Evolutionary conservation across 2,329 filamentous ascomycete species (phyloP).

Genomic region (Verticillium klebahnii): DNA sequence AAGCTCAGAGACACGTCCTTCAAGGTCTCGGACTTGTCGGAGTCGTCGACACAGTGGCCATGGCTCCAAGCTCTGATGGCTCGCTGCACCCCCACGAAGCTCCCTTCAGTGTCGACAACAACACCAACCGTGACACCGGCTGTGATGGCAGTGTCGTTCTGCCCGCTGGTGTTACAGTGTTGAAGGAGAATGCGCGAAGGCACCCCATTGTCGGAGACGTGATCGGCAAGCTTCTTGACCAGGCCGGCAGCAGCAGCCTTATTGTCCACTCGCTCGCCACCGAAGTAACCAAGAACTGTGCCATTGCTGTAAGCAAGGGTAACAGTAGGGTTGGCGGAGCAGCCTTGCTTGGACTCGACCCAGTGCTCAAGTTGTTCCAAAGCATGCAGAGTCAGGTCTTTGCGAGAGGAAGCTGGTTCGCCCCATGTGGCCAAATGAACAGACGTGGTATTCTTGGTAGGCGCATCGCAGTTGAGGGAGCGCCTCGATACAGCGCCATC

Average conservation of each 20-base stretch:
- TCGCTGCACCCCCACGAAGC: not conserved
- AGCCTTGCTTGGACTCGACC: not conserved
- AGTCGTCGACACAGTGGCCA: not conserved
- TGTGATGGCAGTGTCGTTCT: not conserved
- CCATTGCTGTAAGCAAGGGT: not conserved
- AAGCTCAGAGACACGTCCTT: not conserved
- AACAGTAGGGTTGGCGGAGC: not conserved
- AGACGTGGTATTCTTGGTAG: not conserved
- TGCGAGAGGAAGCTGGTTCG: not conserved
- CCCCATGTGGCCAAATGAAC: not conserved
- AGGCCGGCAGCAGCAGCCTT: not conserved
- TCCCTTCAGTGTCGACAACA: not conserved
- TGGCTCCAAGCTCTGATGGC: not conserved
- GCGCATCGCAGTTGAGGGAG: not conserved
- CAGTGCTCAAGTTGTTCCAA: not conserved
- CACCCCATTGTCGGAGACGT: not conserved
- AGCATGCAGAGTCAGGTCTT: not conserved
- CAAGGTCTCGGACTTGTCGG: not conserved
- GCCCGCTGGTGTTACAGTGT: slow-evolving; percentile 5
- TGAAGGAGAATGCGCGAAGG: not conserved
- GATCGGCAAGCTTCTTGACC: not conserved
- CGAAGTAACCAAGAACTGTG: not conserved
- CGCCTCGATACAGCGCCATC: not conserved
- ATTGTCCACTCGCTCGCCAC: not conserved
- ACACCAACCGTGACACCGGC: not conserved